A percentile compares a stretch with the other conserved stretches of the same genome.
Conservation (phyloP, 2,329 filamentous ascomycete genomes). For the Trichoderma sp. region DNA sequence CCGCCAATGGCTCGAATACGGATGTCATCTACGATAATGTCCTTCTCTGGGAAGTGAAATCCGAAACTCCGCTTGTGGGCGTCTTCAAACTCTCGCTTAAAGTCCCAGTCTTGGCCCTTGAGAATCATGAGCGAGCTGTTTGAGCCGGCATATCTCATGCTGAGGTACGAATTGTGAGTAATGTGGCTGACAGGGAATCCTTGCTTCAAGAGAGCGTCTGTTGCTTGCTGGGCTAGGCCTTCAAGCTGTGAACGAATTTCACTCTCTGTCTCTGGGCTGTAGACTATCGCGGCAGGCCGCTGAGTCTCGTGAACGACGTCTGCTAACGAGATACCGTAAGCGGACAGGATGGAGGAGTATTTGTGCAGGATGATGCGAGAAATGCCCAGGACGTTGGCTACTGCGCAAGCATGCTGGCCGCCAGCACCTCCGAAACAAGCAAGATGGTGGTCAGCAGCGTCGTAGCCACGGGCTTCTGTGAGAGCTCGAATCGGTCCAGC, state of each 20-base stretch:
- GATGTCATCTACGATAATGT: constrained; percentile 50
- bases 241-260: constrained; percentile 35
- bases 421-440: constrained; percentile 47
- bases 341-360: constrained; percentile 52
- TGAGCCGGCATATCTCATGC: constrained; percentile 49
- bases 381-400: constrained; percentile 50
- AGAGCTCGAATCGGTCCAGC: constrained; percentile 43
- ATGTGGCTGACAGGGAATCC: constrained; percentile 44
- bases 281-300: constrained; percentile 42
- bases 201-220: constrained; percentile 34
- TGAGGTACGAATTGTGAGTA: constrained; percentile 48
- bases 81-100: constrained; percentile 42
- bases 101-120: constrained; percentile 36
- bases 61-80: constrained; percentile 77
- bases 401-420: constrained; percentile 50
- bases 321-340: constrained; percentile 52
- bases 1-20: constrained; percentile 46
- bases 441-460: constrained; percentile 43
- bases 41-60: constrained; percentile 58
- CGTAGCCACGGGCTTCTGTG: constrained; percentile 43
- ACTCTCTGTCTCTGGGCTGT: constrained; percentile 31
- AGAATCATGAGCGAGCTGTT: constrained; percentile 47
- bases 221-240: constrained; percentile 34
- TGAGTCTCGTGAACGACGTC: constrained; percentile 50
- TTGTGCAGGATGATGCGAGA: constrained; percentile 48